Evolutionary conservation across 140 eudicot genomes (phyloP).

Genomic region (Senecio squalidus): DNA sequence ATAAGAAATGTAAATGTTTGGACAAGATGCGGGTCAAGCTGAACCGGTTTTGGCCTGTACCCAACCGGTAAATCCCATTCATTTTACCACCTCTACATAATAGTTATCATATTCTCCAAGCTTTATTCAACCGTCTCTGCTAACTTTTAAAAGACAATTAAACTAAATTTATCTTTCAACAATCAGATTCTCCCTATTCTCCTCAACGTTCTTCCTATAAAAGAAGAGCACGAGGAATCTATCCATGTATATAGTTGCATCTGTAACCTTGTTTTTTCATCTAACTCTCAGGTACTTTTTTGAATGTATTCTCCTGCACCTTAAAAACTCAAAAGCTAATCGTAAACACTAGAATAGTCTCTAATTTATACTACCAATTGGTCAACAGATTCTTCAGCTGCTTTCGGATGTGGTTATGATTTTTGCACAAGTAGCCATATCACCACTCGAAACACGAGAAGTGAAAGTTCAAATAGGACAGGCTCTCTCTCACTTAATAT

Average conservation of each 20-base stretch:
- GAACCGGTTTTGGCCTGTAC: too few relatives aligned
- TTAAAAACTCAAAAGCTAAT: neutral
- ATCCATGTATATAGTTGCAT: constrained; percentile 76
- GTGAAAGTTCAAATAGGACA: constrained; percentile 70
- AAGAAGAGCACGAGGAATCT: constrained; percentile 92
- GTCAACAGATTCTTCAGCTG: constrained; percentile 58
- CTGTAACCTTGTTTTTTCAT: constrained; percentile 71
- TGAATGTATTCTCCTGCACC: neutral
- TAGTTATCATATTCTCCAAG: too few relatives aligned
- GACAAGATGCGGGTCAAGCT: too few relatives aligned
- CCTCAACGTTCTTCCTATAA: constrained; percentile 73
- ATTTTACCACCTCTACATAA: too few relatives aligned
- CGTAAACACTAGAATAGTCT: too few relatives aligned
- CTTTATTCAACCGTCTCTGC: too few relatives aligned
- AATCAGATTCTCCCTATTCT: constrained; percentile 81
- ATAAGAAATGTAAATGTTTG: too few relatives aligned
- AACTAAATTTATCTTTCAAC: neutral
- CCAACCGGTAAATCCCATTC: too few relatives aligned
- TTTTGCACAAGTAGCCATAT: constrained; percentile 77
- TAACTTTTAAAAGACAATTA: neutral
- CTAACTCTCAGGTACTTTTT: constrained; percentile 70
- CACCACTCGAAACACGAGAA: constrained; percentile 73
- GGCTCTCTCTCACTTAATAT: constrained; percentile 74
- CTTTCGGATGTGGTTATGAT: constrained; percentile 72
- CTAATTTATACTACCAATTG: neutral